These are phyloP conservation scores for Beauveria sp. DNA, from an alignment of 2,329 filamentous ascomycete species.

Conservation along the genomic window DNA sequence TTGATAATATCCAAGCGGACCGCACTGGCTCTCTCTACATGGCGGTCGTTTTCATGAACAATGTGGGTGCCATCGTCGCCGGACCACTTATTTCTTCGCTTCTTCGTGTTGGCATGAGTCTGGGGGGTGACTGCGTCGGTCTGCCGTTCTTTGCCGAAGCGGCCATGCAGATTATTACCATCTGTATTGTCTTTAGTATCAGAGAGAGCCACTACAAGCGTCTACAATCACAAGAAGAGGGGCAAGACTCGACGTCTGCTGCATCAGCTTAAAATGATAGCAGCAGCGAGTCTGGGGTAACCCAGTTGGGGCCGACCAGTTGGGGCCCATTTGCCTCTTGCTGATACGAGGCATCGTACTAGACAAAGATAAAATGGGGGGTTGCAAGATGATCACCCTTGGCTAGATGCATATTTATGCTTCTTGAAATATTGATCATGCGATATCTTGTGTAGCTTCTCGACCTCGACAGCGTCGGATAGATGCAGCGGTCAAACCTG, in stretches of 20 bases:
- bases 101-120: slow-evolving; percentile 1
- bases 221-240: not conserved
- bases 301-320: not conserved
- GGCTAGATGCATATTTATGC: not conserved
- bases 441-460: not conserved
- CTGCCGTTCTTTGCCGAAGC: slow-evolving; percentile 7
- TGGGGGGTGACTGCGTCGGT: slow-evolving; percentile 5
- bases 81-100: slow-evolving; percentile 1
- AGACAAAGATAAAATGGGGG: too few species aligned
- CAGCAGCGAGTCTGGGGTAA: not conserved
- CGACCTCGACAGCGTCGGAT: not conserved
- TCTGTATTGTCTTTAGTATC: slow-evolving; percentile 8
- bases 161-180: not conserved
- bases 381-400: not conserved
- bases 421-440: not conserved
- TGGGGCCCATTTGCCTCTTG: not conserved
- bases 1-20: not conserved
- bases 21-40: not conserved
- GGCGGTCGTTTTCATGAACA: not conserved
- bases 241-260: not conserved
- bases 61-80: not conserved
- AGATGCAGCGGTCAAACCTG: not conserved
- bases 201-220: not conserved
- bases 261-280: not conserved
- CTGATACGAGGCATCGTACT: not conserved